These are phyloP conservation scores for Megacollybia platyphylla DNA, from an alignment of 1,284 basidiomycete species.

Conservation along the genomic window DNA sequence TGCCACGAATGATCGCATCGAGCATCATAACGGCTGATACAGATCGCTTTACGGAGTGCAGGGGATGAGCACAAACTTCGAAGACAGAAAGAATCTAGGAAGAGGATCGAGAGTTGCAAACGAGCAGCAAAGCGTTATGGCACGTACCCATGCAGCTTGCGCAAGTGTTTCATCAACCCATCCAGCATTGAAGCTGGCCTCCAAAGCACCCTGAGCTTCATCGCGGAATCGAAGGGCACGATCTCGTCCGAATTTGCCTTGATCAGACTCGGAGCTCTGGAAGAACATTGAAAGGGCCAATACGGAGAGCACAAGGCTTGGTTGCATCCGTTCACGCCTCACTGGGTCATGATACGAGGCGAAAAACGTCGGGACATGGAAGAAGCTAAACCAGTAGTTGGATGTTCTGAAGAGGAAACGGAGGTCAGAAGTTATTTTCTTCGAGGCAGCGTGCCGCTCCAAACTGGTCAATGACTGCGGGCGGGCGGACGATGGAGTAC, in stretches of 20 bases:
- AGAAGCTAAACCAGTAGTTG: slow-evolving; percentile 61
- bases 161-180: slow-evolving; percentile 62
- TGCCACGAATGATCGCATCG: slow-evolving; percentile 51
- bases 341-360: slow-evolving; percentile 39
- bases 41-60: slow-evolving; percentile 37
- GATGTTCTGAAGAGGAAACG: slow-evolving; percentile 51
- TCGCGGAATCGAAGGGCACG: slow-evolving; percentile 48
- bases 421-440: slow-evolving; percentile 42
- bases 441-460: slow-evolving; percentile 30
- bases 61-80: slow-evolving; percentile 56
- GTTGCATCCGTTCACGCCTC: slow-evolving; percentile 48
- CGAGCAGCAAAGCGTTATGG: slow-evolving; percentile 4
- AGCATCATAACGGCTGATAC: slow-evolving; percentile 46
- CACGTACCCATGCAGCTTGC: slow-evolving; percentile 58
- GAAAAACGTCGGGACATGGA: slow-evolving; percentile 59
- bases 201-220: slow-evolving; percentile 56
- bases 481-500: slow-evolving; percentile 19
- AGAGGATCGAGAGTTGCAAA: not conserved
- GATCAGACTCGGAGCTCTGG: slow-evolving; percentile 52
- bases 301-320: slow-evolving; percentile 50
- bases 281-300: slow-evolving; percentile 56
- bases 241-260: slow-evolving; percentile 32
- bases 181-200: slow-evolving; percentile 54
- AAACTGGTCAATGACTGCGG: slow-evolving; percentile 21
- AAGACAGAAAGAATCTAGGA: slow-evolving; percentile 44